phyloP scores from a whole-genome alignment of 345 rosid genomes.

The Eucalyptus decipiens region DNA sequence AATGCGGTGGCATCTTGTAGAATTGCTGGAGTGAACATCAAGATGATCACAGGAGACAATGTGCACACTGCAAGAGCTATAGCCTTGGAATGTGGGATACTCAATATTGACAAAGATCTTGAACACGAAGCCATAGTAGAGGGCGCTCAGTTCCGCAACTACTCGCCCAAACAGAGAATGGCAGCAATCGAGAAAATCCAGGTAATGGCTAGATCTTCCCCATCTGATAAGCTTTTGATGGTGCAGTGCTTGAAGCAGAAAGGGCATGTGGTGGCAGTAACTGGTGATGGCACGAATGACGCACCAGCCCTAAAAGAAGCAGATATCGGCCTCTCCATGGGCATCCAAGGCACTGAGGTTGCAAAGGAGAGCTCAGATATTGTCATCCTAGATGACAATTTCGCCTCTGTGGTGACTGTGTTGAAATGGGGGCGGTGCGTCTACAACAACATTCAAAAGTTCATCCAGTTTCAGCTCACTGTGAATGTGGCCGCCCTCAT shows the following conservation, averaged over 20 bases:
- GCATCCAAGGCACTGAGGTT: slow-evolving; percentile 73
- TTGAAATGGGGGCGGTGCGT: slow-evolving; percentile 82
- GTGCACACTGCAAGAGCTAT: slow-evolving; percentile 73
- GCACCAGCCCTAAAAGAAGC: slow-evolving; percentile 79
- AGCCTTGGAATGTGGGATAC: slow-evolving; percentile 68
- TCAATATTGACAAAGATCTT: slow-evolving; percentile 13
- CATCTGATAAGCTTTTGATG: slow-evolving; percentile 70
- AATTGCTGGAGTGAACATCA: slow-evolving; percentile 57
- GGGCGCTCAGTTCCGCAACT: slow-evolving; percentile 51
- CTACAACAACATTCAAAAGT: slow-evolving; percentile 68
- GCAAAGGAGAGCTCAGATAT: slow-evolving; percentile 84
- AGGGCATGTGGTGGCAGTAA: slow-evolving; percentile 74
- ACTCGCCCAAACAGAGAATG: slow-evolving; percentile 21
- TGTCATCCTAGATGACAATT: slow-evolving; percentile 64
- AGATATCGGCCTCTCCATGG: slow-evolving; percentile 74
- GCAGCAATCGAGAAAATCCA: slow-evolving; percentile 40
- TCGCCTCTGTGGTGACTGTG: slow-evolving; percentile 58
- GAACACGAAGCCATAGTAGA: slow-evolving; percentile 29
- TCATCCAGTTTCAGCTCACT: slow-evolving; percentile 75
- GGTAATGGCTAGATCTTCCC: slow-evolving; percentile 83
- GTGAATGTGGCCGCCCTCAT: slow-evolving; percentile 61
- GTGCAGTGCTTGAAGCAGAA: slow-evolving; percentile 62
- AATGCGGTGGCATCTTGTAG: slow-evolving; percentile 55
- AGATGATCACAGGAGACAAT: slow-evolving; percentile 80
- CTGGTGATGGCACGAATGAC: slow-evolving; percentile 71